These are phyloP conservation scores for Neocatenulostroma microsporum DNA, from an alignment of 2,329 filamentous ascomycete genomes.

Conservation along the genomic window DNA sequence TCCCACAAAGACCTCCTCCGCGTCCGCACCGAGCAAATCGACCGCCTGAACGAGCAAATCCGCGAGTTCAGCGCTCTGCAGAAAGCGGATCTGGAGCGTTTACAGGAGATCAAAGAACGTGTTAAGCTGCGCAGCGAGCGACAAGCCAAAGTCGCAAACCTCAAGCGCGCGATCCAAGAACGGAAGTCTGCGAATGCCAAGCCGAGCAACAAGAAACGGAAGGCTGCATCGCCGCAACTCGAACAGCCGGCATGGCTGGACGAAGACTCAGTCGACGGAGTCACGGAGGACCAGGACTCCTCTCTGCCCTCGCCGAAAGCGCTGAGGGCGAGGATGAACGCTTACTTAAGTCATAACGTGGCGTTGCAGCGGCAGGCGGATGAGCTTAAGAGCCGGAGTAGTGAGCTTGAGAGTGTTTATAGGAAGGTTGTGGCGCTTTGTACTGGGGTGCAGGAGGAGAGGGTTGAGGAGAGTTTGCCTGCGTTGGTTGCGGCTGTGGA, in stretches of 20 bases:
- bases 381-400: slow-evolving; percentile 67
- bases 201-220: no score
- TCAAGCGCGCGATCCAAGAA: slow-evolving; percentile 64
- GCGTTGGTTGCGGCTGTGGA: slow-evolving; percentile 79
- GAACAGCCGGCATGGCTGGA: slow-evolving; percentile 32
- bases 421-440: slow-evolving; percentile 81
- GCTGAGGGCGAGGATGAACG: slow-evolving; percentile 60
- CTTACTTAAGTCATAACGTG: slow-evolving; percentile 62
- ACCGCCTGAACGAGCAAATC: slow-evolving; percentile 71
- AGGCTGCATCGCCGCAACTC: no score
- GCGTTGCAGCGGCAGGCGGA: slow-evolving; percentile 60
- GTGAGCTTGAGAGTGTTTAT: slow-evolving; percentile 80
- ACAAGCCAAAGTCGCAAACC: slow-evolving; percentile 66
- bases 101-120: slow-evolving; percentile 63
- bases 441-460: slow-evolving; percentile 66
- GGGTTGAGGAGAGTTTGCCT: slow-evolving; percentile 74
- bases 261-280: no score
- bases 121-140: slow-evolving; percentile 57
- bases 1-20: slow-evolving; percentile 75
- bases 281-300: no score
- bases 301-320: slow-evolving; percentile 14
- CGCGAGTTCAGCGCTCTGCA: slow-evolving; percentile 72
- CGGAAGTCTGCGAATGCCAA: no score
- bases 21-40: slow-evolving; percentile 74
- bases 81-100: slow-evolving; percentile 63